Conservation (phyloP, 2,329 filamentous ascomycete genomes). For the Sarocladium brachiariae region DNA sequence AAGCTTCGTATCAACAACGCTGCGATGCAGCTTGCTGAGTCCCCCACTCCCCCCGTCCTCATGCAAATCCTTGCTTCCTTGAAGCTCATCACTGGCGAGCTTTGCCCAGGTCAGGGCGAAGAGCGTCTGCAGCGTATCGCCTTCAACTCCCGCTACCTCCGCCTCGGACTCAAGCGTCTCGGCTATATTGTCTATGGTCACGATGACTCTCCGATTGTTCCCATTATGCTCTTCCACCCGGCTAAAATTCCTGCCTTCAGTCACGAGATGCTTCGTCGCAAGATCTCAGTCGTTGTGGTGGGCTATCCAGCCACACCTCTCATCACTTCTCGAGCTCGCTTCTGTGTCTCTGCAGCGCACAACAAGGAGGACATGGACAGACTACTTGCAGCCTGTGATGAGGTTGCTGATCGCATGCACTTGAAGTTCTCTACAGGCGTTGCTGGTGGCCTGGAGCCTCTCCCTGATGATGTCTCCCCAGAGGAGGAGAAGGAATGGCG, state of each 20-base stretch:
- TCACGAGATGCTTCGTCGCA: slow-evolving; percentile 95
- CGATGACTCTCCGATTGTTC: slow-evolving; percentile 96
- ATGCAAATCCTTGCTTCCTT: slow-evolving; percentile 86
- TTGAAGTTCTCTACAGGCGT: slow-evolving; percentile 96
- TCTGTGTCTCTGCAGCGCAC: slow-evolving; percentile 92
- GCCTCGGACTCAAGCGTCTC: slow-evolving; percentile 90
- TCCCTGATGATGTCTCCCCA: slow-evolving; percentile 62
- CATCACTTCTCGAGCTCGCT: slow-evolving; percentile 87
- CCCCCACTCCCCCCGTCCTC: slow-evolving; percentile 79
- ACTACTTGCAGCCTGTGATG: slow-evolving; percentile 80
- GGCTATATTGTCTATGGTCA: slow-evolving; percentile 96
- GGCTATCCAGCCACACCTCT: slow-evolving; percentile 95
- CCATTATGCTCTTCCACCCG: slow-evolving; percentile 92
- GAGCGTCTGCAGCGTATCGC: slow-evolving; percentile 92
- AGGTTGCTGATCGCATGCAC: slow-evolving; percentile 85
- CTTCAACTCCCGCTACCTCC: slow-evolving; percentile 98
- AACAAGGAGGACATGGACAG: slow-evolving; percentile 98
- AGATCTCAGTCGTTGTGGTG: slow-evolving; percentile 95
- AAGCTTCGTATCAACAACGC: slow-evolving; percentile 84
- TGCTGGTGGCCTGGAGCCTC: slow-evolving; percentile 75
- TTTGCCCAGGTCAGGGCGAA: slow-evolving; percentile 85
- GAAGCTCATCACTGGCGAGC: slow-evolving; percentile 80
- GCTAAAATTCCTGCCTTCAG: slow-evolving; percentile 98
- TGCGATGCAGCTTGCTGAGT: slow-evolving; percentile 79
- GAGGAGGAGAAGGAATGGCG: slow-evolving; percentile 67